Evolutionary conservation across 257 asterid genomes (phyloP), one percentile per base, ranked within the genome.

Genomic region (Scutellaria minor): DNA sequence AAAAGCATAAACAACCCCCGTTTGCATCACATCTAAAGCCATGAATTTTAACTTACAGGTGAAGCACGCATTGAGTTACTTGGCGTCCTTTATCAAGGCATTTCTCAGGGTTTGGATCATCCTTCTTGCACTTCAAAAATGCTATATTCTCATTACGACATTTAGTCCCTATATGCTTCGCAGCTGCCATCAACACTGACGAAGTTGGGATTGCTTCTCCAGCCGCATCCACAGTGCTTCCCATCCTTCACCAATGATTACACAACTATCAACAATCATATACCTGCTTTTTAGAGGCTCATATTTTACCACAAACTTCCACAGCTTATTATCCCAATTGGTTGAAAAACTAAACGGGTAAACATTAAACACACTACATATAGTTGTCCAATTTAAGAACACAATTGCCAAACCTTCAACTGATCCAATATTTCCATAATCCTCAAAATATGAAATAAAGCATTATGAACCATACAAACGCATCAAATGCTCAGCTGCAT

Each of bases 41-140:
- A 35, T n/a, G 58, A 39, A 40, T 5, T 62, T 60, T 8, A 22
- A 78, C 96, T 90, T 85, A 92, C 96, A 92, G 81, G 79, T 80
- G 76, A 47, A 89, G 86, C 61, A 90, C 96, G 42, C 96, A 88
- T 39, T 86, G 86, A 61, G 96, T 90, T 41, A 92, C 96, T 85
- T 89, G 93, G 47, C 83, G 89, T 37, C 96, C 96, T 83, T 85
- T 88, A 24, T 82, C 88, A 6, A 90, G 90, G 77, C 98, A 89
- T 68, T 90, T 88, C 82, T 88, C 92, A 4, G 96, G 96, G 79
- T 92, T 89, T 1, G 88, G 89, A 66, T 89, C 98, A 71, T 84
- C 85, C 85, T 88, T 89, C 82, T 88, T 85, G 87, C 98, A 89
- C 84, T 80, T 88, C 75, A 92, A 70, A 79, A 86, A 92, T 4